A percentile compares a stretch with the other conserved stretches of the same genome.
phyloP scores from a whole-genome alignment of 345 rosid genomes.

The Eucalyptus lansdowneana region DNA sequence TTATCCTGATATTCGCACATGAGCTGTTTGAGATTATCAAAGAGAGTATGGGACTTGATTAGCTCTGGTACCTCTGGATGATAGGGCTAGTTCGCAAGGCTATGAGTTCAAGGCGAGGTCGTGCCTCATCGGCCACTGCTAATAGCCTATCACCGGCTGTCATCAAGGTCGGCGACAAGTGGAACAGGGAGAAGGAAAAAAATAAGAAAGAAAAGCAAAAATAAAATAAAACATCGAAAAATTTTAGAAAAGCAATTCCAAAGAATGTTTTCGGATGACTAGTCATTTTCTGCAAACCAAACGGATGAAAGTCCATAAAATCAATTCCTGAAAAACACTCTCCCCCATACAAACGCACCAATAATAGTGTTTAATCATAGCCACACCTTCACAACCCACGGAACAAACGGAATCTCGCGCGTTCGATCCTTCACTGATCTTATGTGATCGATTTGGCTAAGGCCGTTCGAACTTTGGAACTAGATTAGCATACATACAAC shows the following conservation, averaged over 20 bases:
- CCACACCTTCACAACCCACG: neutral
- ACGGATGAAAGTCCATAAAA: too few relatives aligned
- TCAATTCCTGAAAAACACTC: neutral
- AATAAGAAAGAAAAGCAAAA: neutral
- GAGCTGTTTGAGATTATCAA: neutral
- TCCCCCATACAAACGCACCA: neutral
- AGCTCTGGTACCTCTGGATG: neutral
- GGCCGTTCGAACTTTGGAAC: neutral
- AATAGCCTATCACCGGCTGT: too few relatives aligned
- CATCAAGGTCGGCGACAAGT: neutral
- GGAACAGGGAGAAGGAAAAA: neutral
- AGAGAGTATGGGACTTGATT: neutral
- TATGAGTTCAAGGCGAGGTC: neutral
- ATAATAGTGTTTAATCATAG: neutral
- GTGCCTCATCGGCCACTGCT: neutral
- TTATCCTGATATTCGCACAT: neutral
- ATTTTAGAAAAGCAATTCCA: neutral
- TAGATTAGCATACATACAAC: neutral
- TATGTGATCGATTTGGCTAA: neutral
- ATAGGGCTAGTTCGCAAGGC: neutral
- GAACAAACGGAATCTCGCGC: neutral
- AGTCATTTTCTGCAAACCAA: too few relatives aligned
- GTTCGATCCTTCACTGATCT: neutral
- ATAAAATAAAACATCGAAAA: too few relatives aligned
- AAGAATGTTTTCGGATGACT: neutral